These are phyloP conservation scores for Clavulina sp. DNA, from an alignment of 768 basidiomycete species.

Conservation along the genomic window DNA sequence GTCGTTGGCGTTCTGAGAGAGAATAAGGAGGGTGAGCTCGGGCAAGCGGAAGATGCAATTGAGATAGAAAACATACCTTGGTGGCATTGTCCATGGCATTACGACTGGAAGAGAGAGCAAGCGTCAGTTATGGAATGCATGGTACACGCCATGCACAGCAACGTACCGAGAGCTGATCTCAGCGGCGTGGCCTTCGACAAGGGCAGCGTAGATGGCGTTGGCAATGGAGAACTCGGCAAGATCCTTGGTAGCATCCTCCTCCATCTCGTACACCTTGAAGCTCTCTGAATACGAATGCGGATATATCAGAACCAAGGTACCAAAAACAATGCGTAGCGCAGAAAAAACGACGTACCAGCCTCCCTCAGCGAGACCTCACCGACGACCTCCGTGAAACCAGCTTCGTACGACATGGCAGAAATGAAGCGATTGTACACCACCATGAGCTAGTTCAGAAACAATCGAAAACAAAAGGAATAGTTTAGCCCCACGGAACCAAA, in stretches of 20 bases:
- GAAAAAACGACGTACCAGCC: slow-evolving; percentile 37
- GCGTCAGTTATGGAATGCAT: background rate
- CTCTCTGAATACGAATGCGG: slow-evolving; percentile 32
- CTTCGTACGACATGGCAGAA: slow-evolving; percentile 81
- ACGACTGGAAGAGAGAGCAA: slow-evolving; percentile 35
- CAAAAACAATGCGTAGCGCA: background rate
- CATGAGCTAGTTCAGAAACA: slow-evolving; percentile 24
- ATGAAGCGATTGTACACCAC: slow-evolving; percentile 75
- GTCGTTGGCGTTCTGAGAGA: slow-evolving; percentile 58
- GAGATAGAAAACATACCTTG: slow-evolving; percentile 26
- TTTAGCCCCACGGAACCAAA: background rate
- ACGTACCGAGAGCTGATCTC: slow-evolving; percentile 77
- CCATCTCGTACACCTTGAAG: slow-evolving; percentile 94
- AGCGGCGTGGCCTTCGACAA: slow-evolving; percentile 90
- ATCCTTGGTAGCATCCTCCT: slow-evolving; percentile 88
- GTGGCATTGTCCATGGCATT: slow-evolving; percentile 99
- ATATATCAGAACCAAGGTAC: background rate
- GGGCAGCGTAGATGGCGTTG: slow-evolving; percentile 87
- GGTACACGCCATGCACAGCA: background rate
- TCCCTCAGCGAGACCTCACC: slow-evolving; percentile 67
- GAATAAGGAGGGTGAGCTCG: background rate
- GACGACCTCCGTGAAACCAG: slow-evolving; percentile 56
- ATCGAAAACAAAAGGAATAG: background rate
- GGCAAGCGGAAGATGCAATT: background rate
- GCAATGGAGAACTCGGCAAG: slow-evolving; percentile 90